Percentiles rank a stretch among this genome's conserved stretches.
Conservation (phyloP, 257 asterid genomes). For the Scutellaria minor region DNA sequence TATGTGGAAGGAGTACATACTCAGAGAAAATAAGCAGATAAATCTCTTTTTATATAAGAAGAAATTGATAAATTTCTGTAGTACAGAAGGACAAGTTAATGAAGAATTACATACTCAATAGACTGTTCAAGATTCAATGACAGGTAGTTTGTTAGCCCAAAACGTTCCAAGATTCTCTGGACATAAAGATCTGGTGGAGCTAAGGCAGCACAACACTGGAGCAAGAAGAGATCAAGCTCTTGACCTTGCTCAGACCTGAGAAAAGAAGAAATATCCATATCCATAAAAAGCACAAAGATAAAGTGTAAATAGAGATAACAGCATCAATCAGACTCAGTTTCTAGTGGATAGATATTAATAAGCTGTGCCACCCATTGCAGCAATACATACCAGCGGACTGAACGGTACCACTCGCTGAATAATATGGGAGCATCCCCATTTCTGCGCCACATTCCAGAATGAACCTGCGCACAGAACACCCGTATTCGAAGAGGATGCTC, state of each 20-base stretch:
- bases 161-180: slow-evolving; percentile 84
- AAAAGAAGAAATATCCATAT: slow-evolving; percentile 14
- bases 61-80: slow-evolving; percentile 17
- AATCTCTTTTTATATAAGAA: background rate
- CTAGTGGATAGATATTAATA: slow-evolving; percentile 17
- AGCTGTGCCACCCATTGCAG: slow-evolving; percentile 24
- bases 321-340: slow-evolving; percentile 17
- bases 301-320: slow-evolving; percentile 19
- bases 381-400: slow-evolving; percentile 81
- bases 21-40: slow-evolving; percentile 6
- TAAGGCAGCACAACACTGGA: slow-evolving; percentile 96
- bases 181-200: slow-evolving; percentile 92
- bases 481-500: slow-evolving; percentile 95
- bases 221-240: slow-evolving; percentile 94
- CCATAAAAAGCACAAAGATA: background rate
- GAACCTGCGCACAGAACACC: slow-evolving; percentile 96
- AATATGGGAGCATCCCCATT: slow-evolving; percentile 86
- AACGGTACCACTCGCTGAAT: slow-evolving; percentile 88
- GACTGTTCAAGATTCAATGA: slow-evolving; percentile 72
- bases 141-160: slow-evolving; percentile 81
- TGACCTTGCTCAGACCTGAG: slow-evolving; percentile 92
- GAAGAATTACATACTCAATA: slow-evolving; percentile 82
- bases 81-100: slow-evolving; percentile 39
- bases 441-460: slow-evolving; percentile 97
- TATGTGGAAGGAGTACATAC: slow-evolving; percentile 15